A percentile compares a stretch with the other conserved stretches of the same genome.
These are phyloP conservation scores for Cicer yamashitae DNA, from an alignment of 306 rosid species.

Conservation along the genomic window DNA sequence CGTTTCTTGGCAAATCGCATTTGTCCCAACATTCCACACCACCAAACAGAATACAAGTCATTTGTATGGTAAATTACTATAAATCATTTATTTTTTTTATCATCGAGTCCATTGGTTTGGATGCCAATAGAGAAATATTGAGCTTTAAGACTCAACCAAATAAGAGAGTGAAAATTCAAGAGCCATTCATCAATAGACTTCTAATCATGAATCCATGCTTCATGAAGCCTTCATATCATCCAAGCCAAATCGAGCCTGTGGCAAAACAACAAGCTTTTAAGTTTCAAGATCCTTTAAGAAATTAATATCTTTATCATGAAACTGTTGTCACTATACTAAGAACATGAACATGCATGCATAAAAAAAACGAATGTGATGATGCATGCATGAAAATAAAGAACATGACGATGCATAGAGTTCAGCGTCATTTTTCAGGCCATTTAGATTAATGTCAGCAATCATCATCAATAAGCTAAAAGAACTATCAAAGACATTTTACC, in stretches of 20 bases:
- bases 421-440: constrained; percentile 11
- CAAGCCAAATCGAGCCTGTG: constrained; percentile 82
- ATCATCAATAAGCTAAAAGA: constrained; percentile 26
- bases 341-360: too few species aligned
- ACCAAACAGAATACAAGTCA: constrained; percentile 37
- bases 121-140: constrained; percentile 30
- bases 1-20: constrained; percentile 19
- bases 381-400: too few species aligned
- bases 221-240: constrained; percentile 84
- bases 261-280: constrained; percentile 39
- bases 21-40: constrained; percentile 12
- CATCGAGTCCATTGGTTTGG: constrained; percentile 19
- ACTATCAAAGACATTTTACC: constrained; percentile 56
- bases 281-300: constrained; percentile 4
- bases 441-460: constrained; percentile 5
- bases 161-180: constrained; percentile 23
- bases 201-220: constrained; percentile 37
- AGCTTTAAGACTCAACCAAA: constrained; percentile 24
- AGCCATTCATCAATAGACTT: constrained; percentile 32
- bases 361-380: too few species aligned
- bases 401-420: neutral
- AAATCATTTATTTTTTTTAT: constrained; percentile 38
- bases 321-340: neutral
- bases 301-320: neutral
- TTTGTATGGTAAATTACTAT: constrained; percentile 14